phyloP scores from a whole-genome alignment of 2,329 filamentous ascomycete species.

The Colletotrichum godetiae region DNA sequence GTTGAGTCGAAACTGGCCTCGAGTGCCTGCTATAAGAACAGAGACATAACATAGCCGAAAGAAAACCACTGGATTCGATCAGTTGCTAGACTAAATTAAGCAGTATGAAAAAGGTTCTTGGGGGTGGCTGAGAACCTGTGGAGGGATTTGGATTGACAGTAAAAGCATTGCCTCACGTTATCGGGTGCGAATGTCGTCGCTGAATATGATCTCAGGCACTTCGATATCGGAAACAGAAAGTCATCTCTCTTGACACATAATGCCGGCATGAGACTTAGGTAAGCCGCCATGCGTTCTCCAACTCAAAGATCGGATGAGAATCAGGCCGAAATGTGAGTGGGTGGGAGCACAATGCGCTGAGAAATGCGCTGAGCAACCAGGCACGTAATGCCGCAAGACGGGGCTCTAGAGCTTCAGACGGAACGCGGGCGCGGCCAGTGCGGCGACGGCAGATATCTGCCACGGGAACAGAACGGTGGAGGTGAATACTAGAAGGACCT shows the following conservation, averaged over 20 bases:
- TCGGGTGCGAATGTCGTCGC: no score
- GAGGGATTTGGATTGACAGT: background rate
- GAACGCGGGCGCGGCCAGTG: background rate
- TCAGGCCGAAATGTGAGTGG: slow-evolving; percentile 8
- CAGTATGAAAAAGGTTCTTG: background rate
- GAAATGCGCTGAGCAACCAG: background rate
- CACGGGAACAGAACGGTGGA: background rate
- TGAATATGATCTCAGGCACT: background rate
- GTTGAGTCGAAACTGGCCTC: no score
- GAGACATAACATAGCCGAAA: background rate
- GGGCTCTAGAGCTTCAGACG: background rate
- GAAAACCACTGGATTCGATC: background rate
- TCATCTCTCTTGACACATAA: background rate
- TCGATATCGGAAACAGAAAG: background rate
- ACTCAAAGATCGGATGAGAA: slow-evolving; percentile 21
- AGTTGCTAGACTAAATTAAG: no score
- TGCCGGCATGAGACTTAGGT: background rate
- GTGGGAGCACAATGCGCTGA: slow-evolving; percentile 4
- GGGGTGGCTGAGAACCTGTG: background rate
- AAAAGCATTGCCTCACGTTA: background rate
- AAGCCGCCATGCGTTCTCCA: background rate
- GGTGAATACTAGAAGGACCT: background rate
- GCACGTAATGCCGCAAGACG: background rate
- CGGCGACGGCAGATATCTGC: background rate
- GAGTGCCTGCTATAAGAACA: background rate